Conservation (phyloP, 345 rosid genomes). For the Linum trigynum region DNA sequence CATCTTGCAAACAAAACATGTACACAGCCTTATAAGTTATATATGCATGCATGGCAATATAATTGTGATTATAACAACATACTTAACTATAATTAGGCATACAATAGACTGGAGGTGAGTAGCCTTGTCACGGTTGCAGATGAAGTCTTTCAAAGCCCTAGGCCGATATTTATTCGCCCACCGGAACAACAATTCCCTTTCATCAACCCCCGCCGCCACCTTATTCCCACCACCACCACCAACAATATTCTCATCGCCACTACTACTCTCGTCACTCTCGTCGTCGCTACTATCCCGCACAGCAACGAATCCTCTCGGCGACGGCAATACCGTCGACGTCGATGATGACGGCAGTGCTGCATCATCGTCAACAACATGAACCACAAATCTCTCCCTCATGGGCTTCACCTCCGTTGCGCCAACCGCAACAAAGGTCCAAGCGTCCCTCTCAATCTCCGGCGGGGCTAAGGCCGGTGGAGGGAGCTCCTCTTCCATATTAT, state of each 20-base stretch:
- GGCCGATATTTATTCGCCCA: constrained; percentile 50
- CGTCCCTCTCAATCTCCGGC: neutral
- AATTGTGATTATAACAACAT: neutral
- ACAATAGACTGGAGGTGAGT: constrained; percentile 27
- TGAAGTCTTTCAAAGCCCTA: constrained; percentile 36
- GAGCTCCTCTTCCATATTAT: neutral
- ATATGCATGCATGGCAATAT: neutral
- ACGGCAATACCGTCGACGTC: neutral
- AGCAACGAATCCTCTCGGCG: neutral
- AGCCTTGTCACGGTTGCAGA: constrained; percentile 45
- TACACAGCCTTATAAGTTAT: too few species aligned
- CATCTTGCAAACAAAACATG: constrained; percentile 12
- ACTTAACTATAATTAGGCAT: neutral
- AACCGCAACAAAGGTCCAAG: neutral
- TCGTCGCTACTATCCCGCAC: neutral
- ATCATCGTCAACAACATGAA: neutral
- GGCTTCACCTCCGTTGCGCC: constrained; percentile 34
- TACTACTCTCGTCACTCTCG: neutral
- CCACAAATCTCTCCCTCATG: constrained; percentile 53
- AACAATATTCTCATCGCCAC: neutral
- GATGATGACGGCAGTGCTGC: neutral
- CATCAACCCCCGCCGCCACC: neutral
- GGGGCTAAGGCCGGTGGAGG: neutral
- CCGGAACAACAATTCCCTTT: constrained; percentile 16
- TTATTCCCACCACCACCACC: neutral